Base-by-base conservation (phyloP, 1,284 basidiomycete genomes). In the Moesziomyces sp. region DNA sequence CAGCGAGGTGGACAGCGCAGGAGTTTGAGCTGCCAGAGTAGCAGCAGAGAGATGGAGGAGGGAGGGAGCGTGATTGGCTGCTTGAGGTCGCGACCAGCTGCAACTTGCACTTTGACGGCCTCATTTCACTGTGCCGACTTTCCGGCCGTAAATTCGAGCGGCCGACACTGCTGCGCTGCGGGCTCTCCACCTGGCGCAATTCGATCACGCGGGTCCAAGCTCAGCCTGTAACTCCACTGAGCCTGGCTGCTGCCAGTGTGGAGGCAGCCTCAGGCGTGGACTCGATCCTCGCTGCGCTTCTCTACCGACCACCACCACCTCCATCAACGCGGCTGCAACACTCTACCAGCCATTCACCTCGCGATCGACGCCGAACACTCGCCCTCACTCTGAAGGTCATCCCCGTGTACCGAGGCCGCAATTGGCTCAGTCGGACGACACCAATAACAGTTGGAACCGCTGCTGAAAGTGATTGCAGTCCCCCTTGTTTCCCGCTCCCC, bases 51-150 rank as follows among this genome's bases (percentile, higher is more conserved):
- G 47, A 47, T 23, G 46, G 46, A 47, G 28, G 46, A 47, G 46
- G 18, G 23, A 24, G 33, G 24, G 14, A 44, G 51, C 45, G 51
- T 64, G 61, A 64, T 64, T 64, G 61, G 61, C 38, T 52, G 45
- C 16, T 14, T 18, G 38, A n/a, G 9, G 18, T 40, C 43, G 21
- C 43, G 43, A 13, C 43, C n/a, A 24, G n/a, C n/a, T 45, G 43
- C 19, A 24, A 45, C n/a, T 45, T 45, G 43, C 16, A n/a, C 18
- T 40, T 40, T 7, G 16, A 1, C 38, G 18, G 16, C 5, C 6
- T 11, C 14, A 16, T 40, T 16, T 40, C 16, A 40, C 16, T 7
- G 2, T 4, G 2, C 18, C 38, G 16, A 40, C 18, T 40, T 40
- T 40, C 38, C 18, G 38, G 38, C 30, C 30, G 30, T 13, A 33